Conservation (phyloP, 73 alveolate genomes). For the Uronychia binucleata region DNA sequence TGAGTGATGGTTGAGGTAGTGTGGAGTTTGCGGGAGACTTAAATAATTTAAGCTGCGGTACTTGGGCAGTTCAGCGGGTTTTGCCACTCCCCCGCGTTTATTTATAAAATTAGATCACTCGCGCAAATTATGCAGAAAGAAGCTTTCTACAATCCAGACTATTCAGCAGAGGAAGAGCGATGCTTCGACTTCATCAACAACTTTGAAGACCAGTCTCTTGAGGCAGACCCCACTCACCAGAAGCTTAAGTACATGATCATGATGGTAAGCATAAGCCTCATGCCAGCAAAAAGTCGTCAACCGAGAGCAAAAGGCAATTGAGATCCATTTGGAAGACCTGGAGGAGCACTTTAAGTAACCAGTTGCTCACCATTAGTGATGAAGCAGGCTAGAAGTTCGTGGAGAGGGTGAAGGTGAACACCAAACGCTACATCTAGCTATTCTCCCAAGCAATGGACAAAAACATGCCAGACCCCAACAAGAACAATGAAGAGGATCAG, state of each 20-base stretch:
- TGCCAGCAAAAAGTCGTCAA: conserved; percentile 78
- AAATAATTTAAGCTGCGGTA: not conserved
- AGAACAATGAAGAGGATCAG: conserved; percentile 46
- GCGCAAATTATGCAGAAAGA: not conserved
- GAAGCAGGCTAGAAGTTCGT: conserved; percentile 64
- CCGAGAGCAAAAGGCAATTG: conserved; percentile 57
- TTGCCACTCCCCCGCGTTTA: not conserved
- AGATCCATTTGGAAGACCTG: conserved; percentile 75
- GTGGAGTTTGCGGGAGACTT: no score
- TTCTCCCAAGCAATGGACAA: conserved; percentile 78
- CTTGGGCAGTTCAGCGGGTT: not conserved
- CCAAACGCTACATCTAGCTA: conserved; percentile 78
- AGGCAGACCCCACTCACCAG: conserved; percentile 53
- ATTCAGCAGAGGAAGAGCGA: conserved; percentile 19
- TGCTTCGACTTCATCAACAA: conserved; percentile 51
- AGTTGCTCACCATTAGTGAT: conserved; percentile 8
- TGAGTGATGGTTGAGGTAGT: no score
- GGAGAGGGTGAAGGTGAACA: conserved; percentile 78
- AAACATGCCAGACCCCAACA: conserved; percentile 63
- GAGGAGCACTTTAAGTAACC: conserved; percentile 63
- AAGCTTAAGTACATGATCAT: conserved; percentile 40
- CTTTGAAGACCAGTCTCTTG: conserved; percentile 42
- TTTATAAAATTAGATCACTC: not conserved
- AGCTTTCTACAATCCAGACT: conserved; percentile 25
- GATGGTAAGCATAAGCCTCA: conserved; percentile 14